Base-by-base conservation (phyloP, 2,329 filamentous ascomycete genomes). In the Botrytis elliptica region DNA sequence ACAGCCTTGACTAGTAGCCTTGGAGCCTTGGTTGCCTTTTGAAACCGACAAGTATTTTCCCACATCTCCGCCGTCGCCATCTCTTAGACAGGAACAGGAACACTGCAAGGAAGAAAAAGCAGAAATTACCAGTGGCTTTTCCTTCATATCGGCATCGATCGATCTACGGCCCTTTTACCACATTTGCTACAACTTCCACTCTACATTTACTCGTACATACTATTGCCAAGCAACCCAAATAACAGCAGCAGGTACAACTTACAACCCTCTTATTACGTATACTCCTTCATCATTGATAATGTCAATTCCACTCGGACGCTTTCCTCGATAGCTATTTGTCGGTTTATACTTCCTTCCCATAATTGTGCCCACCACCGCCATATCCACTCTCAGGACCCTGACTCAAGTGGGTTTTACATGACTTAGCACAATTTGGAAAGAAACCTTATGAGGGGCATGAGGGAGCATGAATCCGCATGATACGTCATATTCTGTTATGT, bases 271-370 rank as follows among this genome's bases (percentile, higher is more conserved):
- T 57, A n/a, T 57, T 68, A 68, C 49, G 18, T 68, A 57, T 12
- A 68, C 66, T 57, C 66, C 65, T 55, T 29, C 49, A 57, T 57
- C 66, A 57, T 68, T 68, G 49, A 57, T 42, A 68, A 42, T 42
- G 16, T 3, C 22, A 16, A 42, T 68, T 40, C 10, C 25, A 55
- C 20, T 57, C 33, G 22, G 65, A 42, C 22, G 14, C 36, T 68
- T 25, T 8, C 20, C 25, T 40, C 25, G 8, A 16, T 12, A 16
- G 20, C 33, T 12, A 68, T 68, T 68, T 49, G 36, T 57, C n/a
- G 52, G 14, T 57, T 18, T 57, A 8, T 3, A 16, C n/a, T 29
- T 42, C 66, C 22, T 33, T 22, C 16, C 25, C 65, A 40, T 22
- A 38, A 68, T 40, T 29, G 25, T 64, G n/a, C 25, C 49, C 36